These are phyloP conservation scores for Tolypocladium album DNA, from an alignment of 2,329 filamentous ascomycete genomes.

Conservation along the genomic window DNA sequence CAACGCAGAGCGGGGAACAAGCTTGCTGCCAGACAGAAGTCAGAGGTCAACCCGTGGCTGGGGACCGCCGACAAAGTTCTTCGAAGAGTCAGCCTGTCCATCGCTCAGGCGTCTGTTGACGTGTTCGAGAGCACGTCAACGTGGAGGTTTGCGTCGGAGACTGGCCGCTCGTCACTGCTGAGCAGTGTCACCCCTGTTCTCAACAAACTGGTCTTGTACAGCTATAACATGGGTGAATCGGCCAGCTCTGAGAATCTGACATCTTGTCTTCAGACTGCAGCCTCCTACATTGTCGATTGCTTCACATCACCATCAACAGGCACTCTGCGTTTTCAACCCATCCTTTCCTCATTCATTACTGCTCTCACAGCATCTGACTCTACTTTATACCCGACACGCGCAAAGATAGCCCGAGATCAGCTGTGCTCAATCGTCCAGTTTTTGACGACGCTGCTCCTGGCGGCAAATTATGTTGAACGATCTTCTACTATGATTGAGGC, in stretches of 20 bases:
- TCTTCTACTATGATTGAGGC: conserved; percentile 59
- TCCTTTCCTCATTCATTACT: conserved; percentile 56
- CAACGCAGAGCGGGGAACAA: conserved; percentile 50
- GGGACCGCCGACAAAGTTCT: conserved; percentile 72
- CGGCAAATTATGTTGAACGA: conserved; percentile 52
- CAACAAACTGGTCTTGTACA: conserved; percentile 58
- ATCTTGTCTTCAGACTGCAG: conserved; percentile 58
- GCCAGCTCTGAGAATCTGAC: conserved; percentile 35
- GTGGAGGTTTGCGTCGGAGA: conserved; percentile 67
- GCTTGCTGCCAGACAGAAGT: conserved; percentile 31
- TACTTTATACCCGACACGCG: conserved; percentile 49
- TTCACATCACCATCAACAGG: conserved; percentile 63
- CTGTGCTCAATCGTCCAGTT: conserved; percentile 55
- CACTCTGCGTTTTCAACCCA: conserved; percentile 64
- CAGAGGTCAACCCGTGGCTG: conserved; percentile 46
- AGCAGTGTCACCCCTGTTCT: conserved; percentile 58
- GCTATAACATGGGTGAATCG: conserved; percentile 63
- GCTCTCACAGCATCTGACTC: conserved; percentile 38
- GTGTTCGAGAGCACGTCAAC: conserved; percentile 76
- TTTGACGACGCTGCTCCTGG: conserved; percentile 58
- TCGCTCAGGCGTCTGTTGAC: conserved; percentile 67
- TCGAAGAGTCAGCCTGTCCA: conserved; percentile 57
- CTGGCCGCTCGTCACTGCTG: conserved; percentile 60
- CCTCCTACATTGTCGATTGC: conserved; percentile 63
- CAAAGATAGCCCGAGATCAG: conserved; percentile 48